phyloP scores from a whole-genome alignment of 2,329 filamentous ascomycete genomes.

The Alternaria arbusti region DNA sequence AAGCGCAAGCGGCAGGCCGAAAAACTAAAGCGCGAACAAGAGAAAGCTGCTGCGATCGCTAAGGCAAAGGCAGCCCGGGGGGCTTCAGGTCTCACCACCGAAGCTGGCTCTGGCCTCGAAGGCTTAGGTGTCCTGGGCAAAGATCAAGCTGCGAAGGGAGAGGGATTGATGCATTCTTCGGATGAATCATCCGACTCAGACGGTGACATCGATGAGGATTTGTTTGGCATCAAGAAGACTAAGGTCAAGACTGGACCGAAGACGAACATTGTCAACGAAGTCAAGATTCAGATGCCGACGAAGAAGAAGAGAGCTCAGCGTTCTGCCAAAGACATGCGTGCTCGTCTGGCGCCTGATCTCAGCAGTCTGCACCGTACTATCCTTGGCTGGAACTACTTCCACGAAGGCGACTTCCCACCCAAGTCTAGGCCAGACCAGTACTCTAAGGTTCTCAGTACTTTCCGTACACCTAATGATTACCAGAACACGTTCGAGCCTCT shows the following conservation, averaged over 20 bases:
- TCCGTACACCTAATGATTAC: conserved; percentile 78
- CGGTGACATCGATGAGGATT: conserved; percentile 68
- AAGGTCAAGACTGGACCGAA: conserved; percentile 50
- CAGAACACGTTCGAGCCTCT: conserved; percentile 90
- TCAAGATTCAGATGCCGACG: conserved; percentile 67
- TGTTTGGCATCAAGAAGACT: conserved; percentile 65
- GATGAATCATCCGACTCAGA: conserved; percentile 69
- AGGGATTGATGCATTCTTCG: conserved; percentile 87
- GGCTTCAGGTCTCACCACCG: conserved; percentile 63
- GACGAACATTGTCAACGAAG: conserved; percentile 46
- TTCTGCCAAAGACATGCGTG: conserved; percentile 91
- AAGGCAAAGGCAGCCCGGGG: conserved; percentile 65
- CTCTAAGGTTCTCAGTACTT: conserved; percentile 77
- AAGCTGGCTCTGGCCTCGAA: conserved; percentile 79
- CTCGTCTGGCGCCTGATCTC: conserved; percentile 88
- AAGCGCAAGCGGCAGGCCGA: conserved; percentile 77
- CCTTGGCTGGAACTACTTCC: conserved; percentile 94
- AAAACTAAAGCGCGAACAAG: conserved; percentile 74
- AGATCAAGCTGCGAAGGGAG: conserved; percentile 75
- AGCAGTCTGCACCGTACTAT: conserved; percentile 83
- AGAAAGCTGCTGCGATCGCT: conserved; percentile 75
- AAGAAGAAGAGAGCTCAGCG: conserved; percentile 83
- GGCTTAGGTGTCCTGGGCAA: conserved; percentile 77
- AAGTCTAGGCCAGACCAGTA: conserved; percentile 72
- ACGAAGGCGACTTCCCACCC: conserved; percentile 84